Base-by-base conservation (phyloP, 208 protist genomes). In the Angomonas desouzai region DNA sequence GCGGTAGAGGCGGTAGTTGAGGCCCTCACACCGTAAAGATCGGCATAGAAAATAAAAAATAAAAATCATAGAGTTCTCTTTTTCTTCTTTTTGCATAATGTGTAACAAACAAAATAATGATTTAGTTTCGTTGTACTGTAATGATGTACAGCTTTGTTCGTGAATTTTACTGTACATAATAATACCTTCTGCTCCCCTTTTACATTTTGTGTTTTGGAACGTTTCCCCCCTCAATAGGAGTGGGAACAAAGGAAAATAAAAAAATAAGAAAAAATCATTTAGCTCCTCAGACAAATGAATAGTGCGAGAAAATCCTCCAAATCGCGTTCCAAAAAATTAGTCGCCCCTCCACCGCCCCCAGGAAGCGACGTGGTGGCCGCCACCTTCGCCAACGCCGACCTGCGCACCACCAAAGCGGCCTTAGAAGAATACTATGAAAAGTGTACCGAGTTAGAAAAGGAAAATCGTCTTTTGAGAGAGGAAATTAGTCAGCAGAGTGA, bases 381-480 rank as follows among this genome's bases (percentile, higher is more conserved):
- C 40, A 81, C 81, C 2, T 79, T 89, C 45, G 80, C 77, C 29
- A 83, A 88, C 62, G 61, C 70, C n/a, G 80, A 89, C 40, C 69
- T 89, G 32, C 38, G 64, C 38, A 55, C 76, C 9, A 70, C 77
- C 3, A 79, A 77, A 47, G 78, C 75, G 7, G 70, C 77, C 0
- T 68, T 80, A 59, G 69, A 77, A 18, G 67, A 55, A 47, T 89
- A 89, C 64, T 70, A 81, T 38, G 28, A 51, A 30, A 72, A 81
- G 47, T 87, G 63, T 58, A 58, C 66, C 22, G 63, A 65, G 2
- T 18, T 62, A n/a, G 68, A 72, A 3, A 72, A 64, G 2, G 83
- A 86, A 67, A 86, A 86, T 62, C 71, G 27, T 13, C 11, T 67
- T 64, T 79, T 93, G 58, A 74, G 80, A 9, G 43, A 32, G 9